phyloP scores from a whole-genome alignment of 257 asterid species.

The Capsicum baccatum region DNA sequence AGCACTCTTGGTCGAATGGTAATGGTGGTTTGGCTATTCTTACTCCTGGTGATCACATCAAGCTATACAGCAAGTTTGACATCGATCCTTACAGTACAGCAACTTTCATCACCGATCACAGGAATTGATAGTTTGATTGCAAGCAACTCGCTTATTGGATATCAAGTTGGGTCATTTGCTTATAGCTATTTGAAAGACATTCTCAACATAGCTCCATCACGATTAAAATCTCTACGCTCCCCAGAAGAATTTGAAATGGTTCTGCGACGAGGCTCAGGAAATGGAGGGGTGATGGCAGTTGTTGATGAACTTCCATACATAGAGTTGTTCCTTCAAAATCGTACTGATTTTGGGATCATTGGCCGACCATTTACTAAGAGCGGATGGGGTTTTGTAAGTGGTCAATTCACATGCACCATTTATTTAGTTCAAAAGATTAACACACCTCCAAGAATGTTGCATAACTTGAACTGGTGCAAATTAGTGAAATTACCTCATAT shows the following conservation, averaged over 20 bases:
- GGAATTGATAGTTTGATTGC: slow-evolving; percentile 58
- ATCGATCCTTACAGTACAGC: slow-evolving; percentile 65
- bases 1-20: slow-evolving; percentile 62
- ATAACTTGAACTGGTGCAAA: neutral
- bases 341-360: slow-evolving; percentile 45
- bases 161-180: slow-evolving; percentile 60
- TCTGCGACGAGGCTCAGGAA: slow-evolving; percentile 37
- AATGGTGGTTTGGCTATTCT: slow-evolving; percentile 62
- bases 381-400: slow-evolving; percentile 68
- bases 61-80: slow-evolving; percentile 74
- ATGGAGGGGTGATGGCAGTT: slow-evolving; percentile 53
- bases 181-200: slow-evolving; percentile 44
- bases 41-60: slow-evolving; percentile 56
- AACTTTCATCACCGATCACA: slow-evolving; percentile 52
- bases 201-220: slow-evolving; percentile 42
- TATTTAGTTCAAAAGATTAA: neutral
- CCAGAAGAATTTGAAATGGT: slow-evolving; percentile 57
- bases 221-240: slow-evolving; percentile 51
- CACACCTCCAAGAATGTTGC: neutral
- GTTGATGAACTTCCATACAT: slow-evolving; percentile 62
- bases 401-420: neutral
- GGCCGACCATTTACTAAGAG: slow-evolving; percentile 52
- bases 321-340: slow-evolving; percentile 45
- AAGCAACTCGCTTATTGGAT: slow-evolving; percentile 47
- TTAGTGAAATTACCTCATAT: neutral